Percentiles rank a stretch among this genome's conserved stretches.
Evolutionary conservation across 108 stramenopile genomes (phyloP).

Genomic region (Tribonema minus): DNA sequence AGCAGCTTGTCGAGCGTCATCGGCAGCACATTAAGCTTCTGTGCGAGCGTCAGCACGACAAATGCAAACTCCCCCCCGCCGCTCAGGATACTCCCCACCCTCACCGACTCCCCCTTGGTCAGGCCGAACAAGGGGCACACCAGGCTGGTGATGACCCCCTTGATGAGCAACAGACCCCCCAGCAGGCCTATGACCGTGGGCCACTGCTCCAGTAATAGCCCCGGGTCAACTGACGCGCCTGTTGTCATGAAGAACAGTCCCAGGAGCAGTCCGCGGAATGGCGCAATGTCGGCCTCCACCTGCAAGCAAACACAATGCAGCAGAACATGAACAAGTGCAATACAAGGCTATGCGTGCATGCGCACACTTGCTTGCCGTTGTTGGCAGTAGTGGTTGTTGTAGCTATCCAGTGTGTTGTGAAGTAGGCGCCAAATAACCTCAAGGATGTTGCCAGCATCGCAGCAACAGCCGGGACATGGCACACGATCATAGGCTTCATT

Average conservation of each 20-base stretch:
- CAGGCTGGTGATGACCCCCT: constrained; percentile 32
- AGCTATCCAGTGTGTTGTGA: too few relatives aligned
- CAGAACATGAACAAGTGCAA: too few relatives aligned
- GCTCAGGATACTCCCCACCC: constrained; percentile 31
- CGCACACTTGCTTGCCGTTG: too few relatives aligned
- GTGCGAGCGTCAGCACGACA: constrained; percentile 45
- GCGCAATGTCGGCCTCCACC: constrained; percentile 54
- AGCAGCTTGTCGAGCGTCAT: constrained; percentile 23
- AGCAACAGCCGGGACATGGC: too few relatives aligned
- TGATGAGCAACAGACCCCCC: constrained; percentile 36
- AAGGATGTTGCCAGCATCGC: too few relatives aligned
- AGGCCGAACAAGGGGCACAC: constrained; percentile 40
- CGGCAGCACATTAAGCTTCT: constrained; percentile 35
- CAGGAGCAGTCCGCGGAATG: constrained; percentile 49
- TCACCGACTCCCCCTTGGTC: constrained; percentile 41
- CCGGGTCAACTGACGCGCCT: constrained; percentile 44
- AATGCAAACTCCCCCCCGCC: constrained; percentile 52
- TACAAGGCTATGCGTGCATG: too few relatives aligned
- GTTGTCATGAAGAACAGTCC: constrained; percentile 56
- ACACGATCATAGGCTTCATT: too few relatives aligned
- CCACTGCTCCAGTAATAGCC: constrained; percentile 7
- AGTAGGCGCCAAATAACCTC: too few relatives aligned
- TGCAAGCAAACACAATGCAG: too few relatives aligned
- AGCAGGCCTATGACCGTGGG: constrained; percentile 39
- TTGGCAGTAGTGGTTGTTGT: too few relatives aligned